Conservation (phyloP, 352 stramenopile species). For the Phytophthora cactorum region DNA sequence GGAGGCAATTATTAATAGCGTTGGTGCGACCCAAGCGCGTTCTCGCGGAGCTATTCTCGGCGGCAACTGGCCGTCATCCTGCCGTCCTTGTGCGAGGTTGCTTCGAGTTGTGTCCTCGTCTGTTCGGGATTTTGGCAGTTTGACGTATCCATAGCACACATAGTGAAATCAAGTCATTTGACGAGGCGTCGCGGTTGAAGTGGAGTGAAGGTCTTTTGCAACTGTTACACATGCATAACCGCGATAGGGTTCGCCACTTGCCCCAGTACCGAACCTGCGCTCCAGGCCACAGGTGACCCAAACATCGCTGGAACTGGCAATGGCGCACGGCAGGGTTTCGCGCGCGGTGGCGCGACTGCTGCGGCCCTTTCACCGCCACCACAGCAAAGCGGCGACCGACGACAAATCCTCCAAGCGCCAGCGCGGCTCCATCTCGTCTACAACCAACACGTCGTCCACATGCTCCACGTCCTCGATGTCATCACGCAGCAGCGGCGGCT, state of each 20-base stretch:
- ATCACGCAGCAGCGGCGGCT: slow-evolving; percentile 26
- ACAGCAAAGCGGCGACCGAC: slow-evolving; percentile 8
- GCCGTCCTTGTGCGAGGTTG: slow-evolving; percentile 11
- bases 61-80: slow-evolving; percentile 18
- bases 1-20: background rate
- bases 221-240: slow-evolving; percentile 2
- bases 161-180: slow-evolving; percentile 16
- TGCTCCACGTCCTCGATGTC: slow-evolving; percentile 39
- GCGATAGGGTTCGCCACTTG: background rate
- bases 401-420: slow-evolving; percentile 18
- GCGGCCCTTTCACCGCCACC: slow-evolving; percentile 46
- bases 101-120: slow-evolving; percentile 7
- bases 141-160: slow-evolving; percentile 8
- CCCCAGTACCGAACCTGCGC: slow-evolving; percentile 31
- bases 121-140: slow-evolving; percentile 16
- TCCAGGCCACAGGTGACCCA: background rate
- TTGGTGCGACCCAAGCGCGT: background rate
- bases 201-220: slow-evolving; percentile 26
- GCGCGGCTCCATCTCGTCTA: slow-evolving; percentile 26
- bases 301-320: background rate
- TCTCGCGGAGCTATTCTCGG: slow-evolving; percentile 7
- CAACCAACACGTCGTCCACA: slow-evolving; percentile 34
- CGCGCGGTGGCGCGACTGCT: slow-evolving; percentile 47
- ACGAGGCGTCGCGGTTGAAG: slow-evolving; percentile 26
- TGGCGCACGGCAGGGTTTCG: slow-evolving; percentile 46